Evolutionary conservation across 2,329 filamentous ascomycete species (phyloP), one percentile per base, ranked within the genome.

Genomic region (Conoideocrella luteorostrata): DNA sequence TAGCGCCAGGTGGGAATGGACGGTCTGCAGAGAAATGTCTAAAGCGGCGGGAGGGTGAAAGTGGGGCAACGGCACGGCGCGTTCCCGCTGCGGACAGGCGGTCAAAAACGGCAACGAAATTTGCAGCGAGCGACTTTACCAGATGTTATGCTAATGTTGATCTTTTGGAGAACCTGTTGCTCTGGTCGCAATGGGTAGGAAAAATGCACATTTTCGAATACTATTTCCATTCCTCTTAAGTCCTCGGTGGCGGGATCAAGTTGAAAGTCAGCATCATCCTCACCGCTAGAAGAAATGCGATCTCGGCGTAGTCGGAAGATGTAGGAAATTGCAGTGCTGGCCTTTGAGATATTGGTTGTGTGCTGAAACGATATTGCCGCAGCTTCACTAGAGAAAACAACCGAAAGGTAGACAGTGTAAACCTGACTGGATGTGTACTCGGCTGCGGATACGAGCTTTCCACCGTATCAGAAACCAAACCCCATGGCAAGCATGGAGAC

Each of bases 161-260:
- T 60, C 6, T 65, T 60, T 17, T 64, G 53, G 15, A 70, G 55
- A 45, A 68, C 58, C 43, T 62, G 56, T 5, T 61, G 38, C 47
- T 56, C 49, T 9, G 64, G 59, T 11, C 65, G 54, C 28, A 62
- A 51, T 4, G 78, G 77, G 47, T 84, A 84, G 1, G 76, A 65
- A 56, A 84, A 84, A 11, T 67, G 56, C 10, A 84, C 66, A 9
- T 73, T 58, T 13, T 68, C 62, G 47, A 80, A 72, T 15, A 68
- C 60, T 1, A 80, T 51, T 1, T 59, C 54, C 17, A 61, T 54
- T 4, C 61, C 55, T 46, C 62, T 55, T 18, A 28, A 24, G 11
- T 49, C 47, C 0, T 22, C 33, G 3, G 26, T 9, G 12, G 21
- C 24, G 17, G 13, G 17, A 37, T 23, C 30, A 20, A 15, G 32